These are phyloP conservation scores for Paraphaeosphaeria minitans DNA, from an alignment of 2,329 filamentous ascomycete species.

Conservation along the genomic window DNA sequence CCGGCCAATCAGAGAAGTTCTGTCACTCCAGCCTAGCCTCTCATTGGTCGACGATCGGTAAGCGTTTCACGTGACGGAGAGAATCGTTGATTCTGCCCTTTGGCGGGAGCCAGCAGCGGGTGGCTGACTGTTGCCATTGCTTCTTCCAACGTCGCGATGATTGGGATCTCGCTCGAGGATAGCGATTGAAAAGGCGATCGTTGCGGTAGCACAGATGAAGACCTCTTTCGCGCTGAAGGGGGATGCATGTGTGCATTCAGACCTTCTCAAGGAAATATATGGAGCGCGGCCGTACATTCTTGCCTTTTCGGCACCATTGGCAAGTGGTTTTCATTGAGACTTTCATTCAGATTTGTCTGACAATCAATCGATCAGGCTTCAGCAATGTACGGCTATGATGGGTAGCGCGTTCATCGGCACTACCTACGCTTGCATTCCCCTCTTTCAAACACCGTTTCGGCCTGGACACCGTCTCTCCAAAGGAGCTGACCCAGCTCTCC, in stretches of 20 bases:
- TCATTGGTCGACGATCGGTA: no score
- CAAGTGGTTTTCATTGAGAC: not conserved
- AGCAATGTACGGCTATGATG: not conserved
- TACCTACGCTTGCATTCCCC: not conserved
- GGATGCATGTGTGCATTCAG: not conserved
- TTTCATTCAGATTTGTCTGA: not conserved
- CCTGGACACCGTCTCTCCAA: not conserved
- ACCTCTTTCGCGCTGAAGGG: not conserved
- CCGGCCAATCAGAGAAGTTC: no score
- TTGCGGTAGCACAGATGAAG: not conserved
- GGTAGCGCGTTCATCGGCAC: not conserved
- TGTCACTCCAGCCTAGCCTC: no score
- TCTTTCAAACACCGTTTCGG: conserved; percentile 5
- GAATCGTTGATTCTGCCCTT: no score
- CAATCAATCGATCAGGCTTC: not conserved
- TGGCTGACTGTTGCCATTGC: not conserved
- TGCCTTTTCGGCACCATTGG: conserved; percentile 4
- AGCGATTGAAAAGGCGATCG: not conserved
- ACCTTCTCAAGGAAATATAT: not conserved
- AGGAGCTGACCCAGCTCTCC: not conserved
- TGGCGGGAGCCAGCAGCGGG: not conserved
- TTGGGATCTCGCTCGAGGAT: not conserved
- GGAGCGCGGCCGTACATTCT: conserved; percentile 5
- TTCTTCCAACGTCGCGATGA: not conserved
- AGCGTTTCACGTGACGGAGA: no score